Percentiles rank a stretch among this genome's conserved stretches.
Conservation (phyloP, 306 rosid species). For the Prunus fruticosa region DNA sequence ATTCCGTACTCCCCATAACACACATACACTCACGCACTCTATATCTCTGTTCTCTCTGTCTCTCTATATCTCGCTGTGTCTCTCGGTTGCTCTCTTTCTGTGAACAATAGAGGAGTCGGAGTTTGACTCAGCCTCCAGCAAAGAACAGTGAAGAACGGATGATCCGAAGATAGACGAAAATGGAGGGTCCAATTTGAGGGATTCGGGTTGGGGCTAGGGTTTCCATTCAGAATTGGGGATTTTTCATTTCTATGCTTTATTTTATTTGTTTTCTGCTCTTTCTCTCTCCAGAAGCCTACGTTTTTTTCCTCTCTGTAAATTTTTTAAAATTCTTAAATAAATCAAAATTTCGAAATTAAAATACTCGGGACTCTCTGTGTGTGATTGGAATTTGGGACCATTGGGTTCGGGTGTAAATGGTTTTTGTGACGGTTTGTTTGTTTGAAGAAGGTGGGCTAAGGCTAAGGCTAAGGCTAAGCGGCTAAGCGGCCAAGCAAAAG, state of each 20-base stretch:
- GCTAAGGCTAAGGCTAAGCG: not conserved
- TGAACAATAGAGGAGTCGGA: not conserved
- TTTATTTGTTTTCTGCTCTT: not conserved
- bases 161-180: constrained; percentile 20
- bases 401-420: not conserved
- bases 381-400: not conserved
- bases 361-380: not conserved
- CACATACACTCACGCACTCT: not conserved
- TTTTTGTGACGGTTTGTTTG: not conserved
- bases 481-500: no score
- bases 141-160: constrained; percentile 27
- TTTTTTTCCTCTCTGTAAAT: not conserved
- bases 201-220: constrained; percentile 47
- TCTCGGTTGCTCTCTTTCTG: not conserved
- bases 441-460: not conserved
- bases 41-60: constrained; percentile 9
- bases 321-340: not conserved
- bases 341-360: not conserved
- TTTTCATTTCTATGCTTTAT: constrained; percentile 27
- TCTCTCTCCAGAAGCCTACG: constrained; percentile 4
- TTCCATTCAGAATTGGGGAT: constrained; percentile 51
- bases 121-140: constrained; percentile 38
- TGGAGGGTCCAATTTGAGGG: constrained; percentile 29
- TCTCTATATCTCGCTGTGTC: not conserved
- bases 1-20: constrained; percentile 47